phyloP scores from a whole-genome alignment of 176 grass and related monocot genomes.

The Oryza brachyantha region DNA sequence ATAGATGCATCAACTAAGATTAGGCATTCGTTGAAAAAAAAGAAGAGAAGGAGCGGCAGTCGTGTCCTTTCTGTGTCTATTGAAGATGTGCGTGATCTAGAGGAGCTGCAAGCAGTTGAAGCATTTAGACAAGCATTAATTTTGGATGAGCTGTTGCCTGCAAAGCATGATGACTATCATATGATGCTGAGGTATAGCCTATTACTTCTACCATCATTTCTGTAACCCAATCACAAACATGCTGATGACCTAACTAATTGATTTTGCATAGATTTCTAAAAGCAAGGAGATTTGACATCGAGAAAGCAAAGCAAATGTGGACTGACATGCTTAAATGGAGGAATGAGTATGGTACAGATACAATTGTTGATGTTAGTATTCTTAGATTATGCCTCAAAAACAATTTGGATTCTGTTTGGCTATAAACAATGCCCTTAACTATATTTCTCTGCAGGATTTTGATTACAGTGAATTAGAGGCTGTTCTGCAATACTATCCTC shows the following conservation, averaged over 20 bases:
- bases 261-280: conserved; percentile 69
- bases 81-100: conserved; percentile 84
- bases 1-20: conserved; percentile 84
- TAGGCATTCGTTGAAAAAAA: conserved; percentile 87
- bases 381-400: neutral
- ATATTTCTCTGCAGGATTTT: conserved; percentile 62
- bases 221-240: neutral
- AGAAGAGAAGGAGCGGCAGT: conserved; percentile 65
- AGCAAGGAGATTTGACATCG: conserved; percentile 89
- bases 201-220: neutral
- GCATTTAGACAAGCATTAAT: conserved; percentile 70
- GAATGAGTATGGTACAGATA: conserved; percentile 85
- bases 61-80: conserved; percentile 89
- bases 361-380: conserved; percentile 67
- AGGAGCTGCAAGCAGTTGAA: conserved; percentile 75
- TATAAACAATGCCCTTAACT: conserved; percentile 7
- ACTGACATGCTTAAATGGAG: conserved; percentile 97
- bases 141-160: conserved; percentile 75
- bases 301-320: conserved; percentile 98
- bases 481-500: conserved; percentile 95
- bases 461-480: conserved; percentile 64
- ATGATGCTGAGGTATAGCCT: conserved; percentile 76
- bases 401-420: conserved; percentile 11
- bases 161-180: conserved; percentile 96
- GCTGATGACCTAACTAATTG: conserved; percentile 15